These are phyloP conservation scores for Blastobotrys ciferrii DNA, from an alignment of 1,139 yeast genomes.

Conservation along the genomic window DNA sequence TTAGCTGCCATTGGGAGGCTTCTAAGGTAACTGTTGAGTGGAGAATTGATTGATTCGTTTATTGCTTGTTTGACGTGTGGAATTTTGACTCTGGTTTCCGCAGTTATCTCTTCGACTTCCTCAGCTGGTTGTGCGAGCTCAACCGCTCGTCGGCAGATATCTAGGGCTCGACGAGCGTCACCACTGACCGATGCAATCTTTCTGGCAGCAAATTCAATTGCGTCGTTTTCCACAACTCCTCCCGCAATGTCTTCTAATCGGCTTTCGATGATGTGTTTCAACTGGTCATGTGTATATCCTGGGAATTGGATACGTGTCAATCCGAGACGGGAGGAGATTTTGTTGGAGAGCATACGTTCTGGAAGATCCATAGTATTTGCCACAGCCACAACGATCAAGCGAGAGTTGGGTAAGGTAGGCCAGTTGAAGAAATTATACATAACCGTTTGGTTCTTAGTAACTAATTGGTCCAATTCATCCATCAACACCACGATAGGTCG, in stretches of 20 bases:
- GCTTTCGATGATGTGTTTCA: constrained; percentile 69
- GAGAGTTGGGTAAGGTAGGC: constrained; percentile 84
- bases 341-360: constrained; percentile 80
- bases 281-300: constrained; percentile 80
- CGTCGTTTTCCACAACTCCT: constrained; percentile 57
- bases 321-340: constrained; percentile 89
- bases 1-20: constrained; percentile 68
- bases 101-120: constrained; percentile 28
- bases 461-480: constrained; percentile 92
- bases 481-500: constrained; percentile 71
- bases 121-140: constrained; percentile 67
- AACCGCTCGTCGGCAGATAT: constrained; percentile 85
- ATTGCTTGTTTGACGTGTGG: constrained; percentile 75
- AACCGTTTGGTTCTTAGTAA: constrained; percentile 79
- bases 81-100: constrained; percentile 55
- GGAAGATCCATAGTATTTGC: constrained; percentile 98
- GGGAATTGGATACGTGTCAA: constrained; percentile 81
- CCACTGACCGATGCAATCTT: constrained; percentile 96
- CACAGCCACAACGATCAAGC: constrained; percentile 83
- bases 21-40: constrained; percentile 57
- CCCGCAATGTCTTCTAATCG: constrained; percentile 55
- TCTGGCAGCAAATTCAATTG: constrained; percentile 87
- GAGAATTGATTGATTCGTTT: constrained; percentile 74
- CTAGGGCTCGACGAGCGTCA: constrained; percentile 91
- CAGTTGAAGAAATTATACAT: constrained; percentile 97